Evolutionary conservation across 2,329 filamentous ascomycete genomes (phyloP).

Genomic region (Ceratocystis variospora): DNA sequence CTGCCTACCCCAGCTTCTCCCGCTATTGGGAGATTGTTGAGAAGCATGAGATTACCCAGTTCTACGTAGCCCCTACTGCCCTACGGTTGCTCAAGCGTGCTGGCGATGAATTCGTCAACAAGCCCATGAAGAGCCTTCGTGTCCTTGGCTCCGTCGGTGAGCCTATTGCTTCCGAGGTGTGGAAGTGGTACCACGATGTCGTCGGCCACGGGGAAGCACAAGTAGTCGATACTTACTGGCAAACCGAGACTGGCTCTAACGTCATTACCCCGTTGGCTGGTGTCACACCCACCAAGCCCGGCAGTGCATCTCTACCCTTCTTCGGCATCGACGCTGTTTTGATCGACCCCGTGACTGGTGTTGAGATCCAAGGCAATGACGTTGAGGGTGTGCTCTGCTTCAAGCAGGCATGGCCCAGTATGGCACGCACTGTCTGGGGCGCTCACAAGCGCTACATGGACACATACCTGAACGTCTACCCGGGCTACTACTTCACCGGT

Average conservation of each 20-base stretch:
- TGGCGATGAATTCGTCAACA: conserved; percentile 81
- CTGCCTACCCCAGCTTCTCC: conserved; percentile 93
- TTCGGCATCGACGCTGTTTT: conserved; percentile 97
- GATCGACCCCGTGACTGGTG: conserved; percentile 87
- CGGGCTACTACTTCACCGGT: conserved; percentile 92
- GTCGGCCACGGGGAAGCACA: conserved; percentile 90
- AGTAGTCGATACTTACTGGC: conserved; percentile 97
- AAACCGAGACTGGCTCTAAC: conserved; percentile 95
- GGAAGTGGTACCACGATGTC: conserved; percentile 98
- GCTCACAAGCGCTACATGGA: conserved; percentile 98
- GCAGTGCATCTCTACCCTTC: conserved; percentile 89
- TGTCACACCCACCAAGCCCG: conserved; percentile 90
- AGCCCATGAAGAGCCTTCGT: conserved; percentile 75
- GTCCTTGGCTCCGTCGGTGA: conserved; percentile 92
- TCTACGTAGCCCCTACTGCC: conserved; percentile 94
- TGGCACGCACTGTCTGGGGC: conserved; percentile 95
- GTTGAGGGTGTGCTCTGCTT: conserved; percentile 94
- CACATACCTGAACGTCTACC: conserved; percentile 94
- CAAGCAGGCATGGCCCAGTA: conserved; percentile 96
- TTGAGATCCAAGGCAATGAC: conserved; percentile 88
- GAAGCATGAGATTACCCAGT: conserved; percentile 88
- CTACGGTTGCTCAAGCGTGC: conserved; percentile 88
- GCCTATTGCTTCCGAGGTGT: conserved; percentile 93
- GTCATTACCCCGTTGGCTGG: conserved; percentile 89
- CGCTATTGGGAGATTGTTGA: conserved; percentile 98